Base-by-base conservation (phyloP, 495 filamentous ascomycete genomes). In the Annulohypoxylon stygium region DNA sequence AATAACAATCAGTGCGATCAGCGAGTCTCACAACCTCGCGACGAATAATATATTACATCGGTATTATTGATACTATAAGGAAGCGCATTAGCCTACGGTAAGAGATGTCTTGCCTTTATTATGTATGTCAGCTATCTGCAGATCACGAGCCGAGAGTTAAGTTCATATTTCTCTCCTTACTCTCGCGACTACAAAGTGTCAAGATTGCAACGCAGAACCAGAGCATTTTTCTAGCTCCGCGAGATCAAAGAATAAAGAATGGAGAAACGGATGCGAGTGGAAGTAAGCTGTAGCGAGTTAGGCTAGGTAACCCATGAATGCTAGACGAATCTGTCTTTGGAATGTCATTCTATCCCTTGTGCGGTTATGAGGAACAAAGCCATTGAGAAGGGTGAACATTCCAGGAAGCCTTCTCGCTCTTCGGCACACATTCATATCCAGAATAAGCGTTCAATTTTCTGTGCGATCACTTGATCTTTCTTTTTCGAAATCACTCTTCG, bases 341-440 rank as follows among this genome's bases (percentile, higher is more conserved):
- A 71, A 76, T 78, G 71, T 23, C 47, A 8, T n/a, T 36, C 41
- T 51, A 50, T 55, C 39, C 60, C 55, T 67, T 70, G 33, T 67
- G 51, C 64, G 71, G 45, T n/a, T 43, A 23, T 18, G 20, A 45
- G 11, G 37, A 53, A 78, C 75, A 78, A 78, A 78, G 75, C 45
- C 62, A 75, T 78, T 75, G 33, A 71, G 41, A 67, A 16, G 41
- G 45, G 47, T 65, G 20, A 50, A 16, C 65, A 73, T 70, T 69
- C 74, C 70, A 70, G 39, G 16, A 63, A 30, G 43, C 10, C 39
- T 3, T 4, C 12, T 43, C 39, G 20, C 48, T 57, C 18, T 39
- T 30, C 11, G 37, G 1, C 61, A 30, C 47, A 23, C 11, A 16
- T 61, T 41, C 23, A 43, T 60, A 63, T 37, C 48, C 54, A 61